Evolutionary conservation across 306 rosid species (phyloP).

Genomic region (Inga laurina): DNA sequence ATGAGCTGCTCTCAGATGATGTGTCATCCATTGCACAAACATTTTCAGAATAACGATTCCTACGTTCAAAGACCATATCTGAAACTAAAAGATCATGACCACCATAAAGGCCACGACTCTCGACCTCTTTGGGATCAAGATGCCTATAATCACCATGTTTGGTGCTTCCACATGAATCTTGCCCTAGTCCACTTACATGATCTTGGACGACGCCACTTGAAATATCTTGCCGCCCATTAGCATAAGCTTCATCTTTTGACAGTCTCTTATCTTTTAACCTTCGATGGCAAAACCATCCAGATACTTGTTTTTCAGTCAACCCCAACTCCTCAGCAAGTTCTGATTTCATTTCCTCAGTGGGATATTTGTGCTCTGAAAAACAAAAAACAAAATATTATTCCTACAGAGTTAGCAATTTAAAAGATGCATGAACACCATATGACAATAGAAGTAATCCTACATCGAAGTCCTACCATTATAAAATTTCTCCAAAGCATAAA

Average conservation of each 20-base stretch:
- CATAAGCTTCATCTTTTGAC: conserved; percentile 56
- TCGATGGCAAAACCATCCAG: conserved; percentile 99
- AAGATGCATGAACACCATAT: conserved; percentile 19
- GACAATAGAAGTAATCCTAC: conserved; percentile 17
- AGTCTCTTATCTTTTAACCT: conserved; percentile 87
- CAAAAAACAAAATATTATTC: conserved; percentile 19
- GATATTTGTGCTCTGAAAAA: conserved; percentile 83
- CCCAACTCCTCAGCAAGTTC: conserved; percentile 71
- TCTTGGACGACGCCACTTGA: conserved; percentile 91
- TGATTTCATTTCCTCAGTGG: conserved; percentile 82
- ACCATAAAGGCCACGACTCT: conserved; percentile 73
- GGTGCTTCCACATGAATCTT: conserved; percentile 98
- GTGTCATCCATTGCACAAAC: conserved; percentile 68
- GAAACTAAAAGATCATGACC: conserved; percentile 59
- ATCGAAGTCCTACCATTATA: conserved; percentile 60
- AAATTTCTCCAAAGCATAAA: conserved; percentile 77
- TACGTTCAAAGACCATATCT: conserved; percentile 51
- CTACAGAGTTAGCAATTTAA: conserved; percentile 30
- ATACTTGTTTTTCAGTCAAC: conserved; percentile 91
- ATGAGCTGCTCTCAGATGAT: conserved; percentile 89
- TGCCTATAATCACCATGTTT: conserved; percentile 79
- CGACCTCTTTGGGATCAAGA: conserved; percentile 92
- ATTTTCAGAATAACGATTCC: conserved; percentile 57
- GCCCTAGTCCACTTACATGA: conserved; percentile 92
- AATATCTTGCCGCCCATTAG: conserved; percentile 87